A percentile compares a stretch with the other conserved stretches of the same genome.
phyloP scores from a whole-genome alignment of 768 basidiomycete species.

The Multifurca ochricompacta region DNA sequence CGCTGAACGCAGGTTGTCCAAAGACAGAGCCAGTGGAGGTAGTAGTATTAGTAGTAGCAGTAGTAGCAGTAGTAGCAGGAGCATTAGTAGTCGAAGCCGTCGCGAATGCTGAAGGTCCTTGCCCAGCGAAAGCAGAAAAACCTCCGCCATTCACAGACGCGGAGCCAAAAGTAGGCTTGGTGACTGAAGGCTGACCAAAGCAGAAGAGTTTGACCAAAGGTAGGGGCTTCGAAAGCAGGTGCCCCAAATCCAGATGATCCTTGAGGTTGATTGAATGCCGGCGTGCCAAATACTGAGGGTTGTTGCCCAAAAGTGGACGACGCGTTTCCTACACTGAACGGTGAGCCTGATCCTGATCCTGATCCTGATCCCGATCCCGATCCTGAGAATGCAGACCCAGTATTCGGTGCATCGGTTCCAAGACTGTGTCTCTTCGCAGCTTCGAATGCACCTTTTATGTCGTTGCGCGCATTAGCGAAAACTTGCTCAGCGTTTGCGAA shows the following conservation, averaged over 20 bases:
- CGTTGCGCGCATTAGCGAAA: constrained; percentile 38
- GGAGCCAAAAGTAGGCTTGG: constrained; percentile 9
- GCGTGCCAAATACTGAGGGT: constrained; percentile 33
- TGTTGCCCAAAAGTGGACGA: constrained; percentile 23
- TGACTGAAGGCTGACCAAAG: constrained; percentile 24
- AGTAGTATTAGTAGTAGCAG: not conserved
- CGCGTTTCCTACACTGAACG: constrained; percentile 15
- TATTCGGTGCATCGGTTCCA: constrained; percentile 13
- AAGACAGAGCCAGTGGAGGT: constrained; percentile 10
- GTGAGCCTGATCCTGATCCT: constrained; percentile 3
- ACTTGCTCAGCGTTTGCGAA: constrained; percentile 45
- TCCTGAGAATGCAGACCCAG: constrained; percentile 1
- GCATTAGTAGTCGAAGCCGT: not conserved
- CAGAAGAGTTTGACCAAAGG: constrained; percentile 26
- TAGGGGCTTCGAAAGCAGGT: constrained; percentile 22
- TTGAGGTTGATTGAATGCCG: constrained; percentile 22
- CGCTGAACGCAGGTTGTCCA: constrained; percentile 24
- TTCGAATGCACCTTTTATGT: constrained; percentile 33
- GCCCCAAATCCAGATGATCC: constrained; percentile 34
- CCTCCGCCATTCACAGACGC: constrained; percentile 3
- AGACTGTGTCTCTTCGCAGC: constrained; percentile 40
- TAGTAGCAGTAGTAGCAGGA: too few relatives aligned
- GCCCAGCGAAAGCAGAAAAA: constrained; percentile 18
- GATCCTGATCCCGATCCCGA: not conserved
- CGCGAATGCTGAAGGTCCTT: constrained; percentile 18